Percentiles rank a stretch among this genome's conserved stretches.
Conservation (phyloP, 805 yeast species). For the Saturnispora kantuleensis region DNA sequence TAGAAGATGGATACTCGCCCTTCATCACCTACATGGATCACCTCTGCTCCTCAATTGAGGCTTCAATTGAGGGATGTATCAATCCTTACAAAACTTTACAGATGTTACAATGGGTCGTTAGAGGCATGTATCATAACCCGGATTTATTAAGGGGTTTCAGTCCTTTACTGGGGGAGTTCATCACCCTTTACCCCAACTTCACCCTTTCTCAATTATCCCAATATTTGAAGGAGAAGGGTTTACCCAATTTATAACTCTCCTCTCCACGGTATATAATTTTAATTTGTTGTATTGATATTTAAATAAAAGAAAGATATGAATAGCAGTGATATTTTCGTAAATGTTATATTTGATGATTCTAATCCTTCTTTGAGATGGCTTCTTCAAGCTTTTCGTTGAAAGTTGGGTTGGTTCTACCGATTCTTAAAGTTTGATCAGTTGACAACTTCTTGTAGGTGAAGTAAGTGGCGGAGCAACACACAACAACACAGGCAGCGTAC, state of each 20-base stretch:
- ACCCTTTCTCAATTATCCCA: conserved; percentile 8
- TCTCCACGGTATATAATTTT: too few relatives aligned
- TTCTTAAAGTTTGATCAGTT: conserved; percentile 39
- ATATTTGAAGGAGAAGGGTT: conserved; percentile 5
- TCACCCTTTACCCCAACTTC: conserved; percentile 9
- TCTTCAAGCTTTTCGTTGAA: conserved; percentile 29
- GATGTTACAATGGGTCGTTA: conserved; percentile 5
- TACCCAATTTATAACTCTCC: conserved; percentile 1
- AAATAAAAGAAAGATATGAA: neutral
- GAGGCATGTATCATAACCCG: conserved; percentile 8
- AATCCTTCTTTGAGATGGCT: conserved; percentile 19
- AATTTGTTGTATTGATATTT: neutral
- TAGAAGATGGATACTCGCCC: conserved; percentile 7
- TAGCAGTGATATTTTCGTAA: neutral
- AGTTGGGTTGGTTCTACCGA: conserved; percentile 39
- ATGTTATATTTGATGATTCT: too few relatives aligned
- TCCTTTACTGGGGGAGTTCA: conserved; percentile 5
- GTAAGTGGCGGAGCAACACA: conserved; percentile 37
- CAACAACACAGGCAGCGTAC: conserved; percentile 47
- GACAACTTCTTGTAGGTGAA: conserved; percentile 43
- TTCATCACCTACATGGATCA: conserved; percentile 12
- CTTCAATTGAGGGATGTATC: conserved; percentile 4
- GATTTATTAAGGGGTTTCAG: conserved; percentile 1
- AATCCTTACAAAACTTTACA: conserved; percentile 8
- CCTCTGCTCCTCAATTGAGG: conserved; percentile 5